Evolutionary conservation across 306 rosid species (phyloP), one percentile per base, ranked within the genome.

Genomic region (Cyclanthera cordifolia): DNA sequence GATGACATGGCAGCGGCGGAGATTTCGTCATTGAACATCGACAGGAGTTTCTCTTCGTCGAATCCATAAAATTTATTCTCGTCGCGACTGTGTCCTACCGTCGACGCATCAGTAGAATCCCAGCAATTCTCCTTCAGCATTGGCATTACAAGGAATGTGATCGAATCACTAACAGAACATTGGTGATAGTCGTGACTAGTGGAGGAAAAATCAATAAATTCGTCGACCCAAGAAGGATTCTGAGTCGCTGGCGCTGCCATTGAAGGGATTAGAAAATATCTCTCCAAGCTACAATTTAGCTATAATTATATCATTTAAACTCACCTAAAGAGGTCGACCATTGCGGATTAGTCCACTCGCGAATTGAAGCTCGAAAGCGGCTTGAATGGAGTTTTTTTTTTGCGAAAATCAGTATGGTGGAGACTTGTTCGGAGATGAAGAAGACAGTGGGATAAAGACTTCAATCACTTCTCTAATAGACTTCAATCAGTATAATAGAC

Each of bases 201-300:
- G 0, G 85, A 66, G 0, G 97, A 90, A 83, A 93, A 93, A 77
- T 93, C 95, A 2, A 88, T 84, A 63, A 93, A 90, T 61, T 93
- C 96, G 1, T 93, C 99, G 0, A 85, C 90, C 96, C 99, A 93
- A 0, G 89, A 85, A 28, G 95, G 87, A 80, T 80, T 86, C 1
- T 77, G 81, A 0, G 75, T 24, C 41, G 41, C 8, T 9, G 61
- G 3, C 41, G 37, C 37, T 32, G 41, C 8, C 9, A 81, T 57
- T 16, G 86, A 65, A 71, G 81, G 82, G 54, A 82, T 58, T 49
- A 34, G 41, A 1, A 34, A 34, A 34, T 34, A n/a, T n/a, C n/a
- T n/a, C n/a, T n/a, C n/a, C n/a, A n/a, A n/a, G n/a, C n/a, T n/a
- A n/a, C n/a, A n/a, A n/a, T n/a, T n/a, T n/a, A n/a, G n/a, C n/a